Evolutionary conservation across 2,329 filamentous ascomycete species (phyloP).

Genomic region (Penicillium crustosum): DNA sequence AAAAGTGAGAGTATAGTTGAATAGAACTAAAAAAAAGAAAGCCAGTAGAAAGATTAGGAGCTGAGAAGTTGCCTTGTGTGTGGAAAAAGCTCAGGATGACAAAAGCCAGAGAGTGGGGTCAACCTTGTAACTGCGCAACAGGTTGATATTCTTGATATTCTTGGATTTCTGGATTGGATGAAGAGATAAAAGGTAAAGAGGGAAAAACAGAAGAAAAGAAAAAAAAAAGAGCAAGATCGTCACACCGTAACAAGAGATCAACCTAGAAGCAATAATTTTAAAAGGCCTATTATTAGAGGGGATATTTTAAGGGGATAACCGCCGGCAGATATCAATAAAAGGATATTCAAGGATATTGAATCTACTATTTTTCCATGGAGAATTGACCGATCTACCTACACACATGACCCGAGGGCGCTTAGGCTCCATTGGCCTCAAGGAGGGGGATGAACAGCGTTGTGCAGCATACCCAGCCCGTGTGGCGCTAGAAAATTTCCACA

Average conservation of each 20-base stretch:
- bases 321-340: background rate
- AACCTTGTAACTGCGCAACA: background rate
- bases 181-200: constrained; percentile 5
- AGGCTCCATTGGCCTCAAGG: constrained; percentile 18
- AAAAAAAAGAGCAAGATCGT: constrained; percentile 1
- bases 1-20: constrained; percentile 8
- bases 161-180: background rate
- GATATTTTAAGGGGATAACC: constrained; percentile 1
- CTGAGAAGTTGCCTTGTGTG: constrained; percentile 12
- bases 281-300: background rate
- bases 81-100: constrained; percentile 11
- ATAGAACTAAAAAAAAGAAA: constrained; percentile 6
- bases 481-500: background rate
- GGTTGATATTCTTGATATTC: background rate
- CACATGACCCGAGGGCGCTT: constrained; percentile 28
- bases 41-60: constrained; percentile 16
- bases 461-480: constrained; percentile 3
- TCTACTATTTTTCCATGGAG: background rate
- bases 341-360: constrained; percentile 1
- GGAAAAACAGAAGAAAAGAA: constrained; percentile 1
- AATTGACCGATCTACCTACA: constrained; percentile 18
- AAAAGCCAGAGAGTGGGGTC: constrained; percentile 22
- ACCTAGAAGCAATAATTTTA: background rate
- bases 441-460: background rate
- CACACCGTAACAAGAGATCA: background rate